Percentiles rank a stretch among this genome's conserved stretches.
These are phyloP conservation scores for Schizochytrium sp. DNA, from an alignment of 108 stramenopile genomes.

Conservation along the genomic window DNA sequence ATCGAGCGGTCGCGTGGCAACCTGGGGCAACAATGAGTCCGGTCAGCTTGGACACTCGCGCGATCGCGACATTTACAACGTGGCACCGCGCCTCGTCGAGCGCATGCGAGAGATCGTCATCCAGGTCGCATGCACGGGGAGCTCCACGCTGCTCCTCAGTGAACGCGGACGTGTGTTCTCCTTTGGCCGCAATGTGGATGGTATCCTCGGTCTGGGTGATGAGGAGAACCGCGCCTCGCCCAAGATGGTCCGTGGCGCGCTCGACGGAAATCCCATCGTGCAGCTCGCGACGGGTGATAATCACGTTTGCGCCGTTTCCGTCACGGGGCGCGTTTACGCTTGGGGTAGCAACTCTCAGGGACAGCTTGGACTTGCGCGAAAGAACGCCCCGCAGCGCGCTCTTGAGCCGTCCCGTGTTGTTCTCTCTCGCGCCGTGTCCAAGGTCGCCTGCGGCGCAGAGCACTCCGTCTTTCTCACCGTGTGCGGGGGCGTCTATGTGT, in stretches of 20 bases:
- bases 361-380: slow-evolving; percentile 16
- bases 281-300: not conserved
- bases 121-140: slow-evolving; percentile 40
- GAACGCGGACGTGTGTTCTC: slow-evolving; percentile 31
- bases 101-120: not conserved
- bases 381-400: not conserved
- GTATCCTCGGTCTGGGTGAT: not conserved
- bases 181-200: not conserved
- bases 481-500: slow-evolving; percentile 26
- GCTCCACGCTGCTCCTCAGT: slow-evolving; percentile 39
- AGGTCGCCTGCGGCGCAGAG: slow-evolving; percentile 44
- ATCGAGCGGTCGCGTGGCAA: slow-evolving; percentile 23
- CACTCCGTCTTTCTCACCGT: slow-evolving; percentile 42
- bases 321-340: slow-evolving; percentile 20
- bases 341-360: slow-evolving; percentile 36
- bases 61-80: slow-evolving; percentile 13
- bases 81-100: slow-evolving; percentile 19
- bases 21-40: slow-evolving; percentile 37
- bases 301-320: slow-evolving; percentile 15
- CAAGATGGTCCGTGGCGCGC: not conserved
- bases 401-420: not conserved
- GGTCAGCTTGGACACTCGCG: slow-evolving; percentile 45
- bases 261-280: not conserved
- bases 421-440: not conserved
- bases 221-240: not conserved